Evolutionary conservation across 345 rosid species (phyloP), one percentile per base, ranked within the genome.

Genomic region (Citrus glauca): DNA sequence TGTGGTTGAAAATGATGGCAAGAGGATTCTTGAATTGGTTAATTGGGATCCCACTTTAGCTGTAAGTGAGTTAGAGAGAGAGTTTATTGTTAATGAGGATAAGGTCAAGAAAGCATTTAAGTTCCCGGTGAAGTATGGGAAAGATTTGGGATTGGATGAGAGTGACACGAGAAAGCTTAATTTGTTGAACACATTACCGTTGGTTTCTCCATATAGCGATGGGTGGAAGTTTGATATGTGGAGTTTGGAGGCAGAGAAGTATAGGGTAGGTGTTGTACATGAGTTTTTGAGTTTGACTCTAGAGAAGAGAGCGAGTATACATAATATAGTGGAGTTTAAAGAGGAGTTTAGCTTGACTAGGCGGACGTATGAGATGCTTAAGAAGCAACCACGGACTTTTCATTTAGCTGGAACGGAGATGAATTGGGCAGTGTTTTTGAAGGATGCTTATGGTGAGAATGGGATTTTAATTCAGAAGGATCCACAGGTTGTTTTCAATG

Each of bases 371-470:
- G 91, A 87, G 82, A 91, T 94, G 97, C 89, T 92, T 27, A 84
- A 86, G 92, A 88, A 84, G 82, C 98, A 95, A 81, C 88, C 94
- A 2, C 69, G 59, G n/a, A 80, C 91, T 9, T 95, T 93, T 73
- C 92, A 95, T 80, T 90, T 95, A 84, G 99, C 98, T 0, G 97
- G 99, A 32, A 92, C 97, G 1, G 97, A 93, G 92, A 95, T 95
- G 98, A 93, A 95, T 70, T 93, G 98, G 98, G 90, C 82, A 0
- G 97, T 90, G 79, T 92, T 93, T 69, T 75, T 91, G 85, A 94
- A 85, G 50, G 92, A 94, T 79, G 88, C 79, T 69, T 94, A 89
- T 37, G 87, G 88, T 59, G 90, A 84, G 32, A 84, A 79, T 48
- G 97, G 94, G 30, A 83, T 68, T 73, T 82, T 94, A 87, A 83